Percentiles rank a stretch among this genome's conserved stretches.
Conservation (phyloP, 2,329 filamentous ascomycete genomes). For the Xylaria hypoxylon region DNA sequence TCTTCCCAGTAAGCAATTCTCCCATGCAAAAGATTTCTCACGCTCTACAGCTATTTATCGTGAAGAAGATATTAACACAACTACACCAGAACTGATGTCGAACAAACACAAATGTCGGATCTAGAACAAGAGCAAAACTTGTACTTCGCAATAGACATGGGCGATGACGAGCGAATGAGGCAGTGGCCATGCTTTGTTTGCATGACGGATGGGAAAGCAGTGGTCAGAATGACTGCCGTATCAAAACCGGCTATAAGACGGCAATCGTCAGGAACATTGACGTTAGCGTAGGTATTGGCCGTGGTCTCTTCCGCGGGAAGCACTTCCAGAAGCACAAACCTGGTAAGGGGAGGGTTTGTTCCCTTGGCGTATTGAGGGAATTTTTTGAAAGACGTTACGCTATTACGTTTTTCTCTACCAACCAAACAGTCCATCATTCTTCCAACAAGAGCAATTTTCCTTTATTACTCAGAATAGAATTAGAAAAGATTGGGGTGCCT, state of each 20-base stretch:
- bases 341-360: too few relatives aligned
- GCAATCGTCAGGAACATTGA: not conserved
- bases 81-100: not conserved
- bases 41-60: too few relatives aligned
- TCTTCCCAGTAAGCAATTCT: constrained; percentile 18
- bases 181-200: constrained; percentile 44
- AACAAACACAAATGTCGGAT: constrained; percentile 12
- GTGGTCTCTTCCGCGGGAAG: not conserved
- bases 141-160: constrained; percentile 43
- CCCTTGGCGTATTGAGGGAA: too few relatives aligned
- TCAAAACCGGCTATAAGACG: constrained; percentile 1
- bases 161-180: constrained; percentile 43
- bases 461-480: too few relatives aligned
- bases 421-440: too few relatives aligned
- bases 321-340: too few relatives aligned
- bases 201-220: constrained; percentile 40
- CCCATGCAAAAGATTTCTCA: too few relatives aligned
- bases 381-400: too few relatives aligned
- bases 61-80: not conserved
- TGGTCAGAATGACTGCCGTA: constrained; percentile 39
- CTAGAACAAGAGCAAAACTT: constrained; percentile 28
- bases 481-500: too few relatives aligned
- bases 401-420: too few relatives aligned
- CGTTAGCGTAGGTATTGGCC: not conserved
- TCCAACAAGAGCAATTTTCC: too few relatives aligned